Base-by-base conservation (phyloP, 2,329 filamentous ascomycete species). In the Elsinoe australis region DNA sequence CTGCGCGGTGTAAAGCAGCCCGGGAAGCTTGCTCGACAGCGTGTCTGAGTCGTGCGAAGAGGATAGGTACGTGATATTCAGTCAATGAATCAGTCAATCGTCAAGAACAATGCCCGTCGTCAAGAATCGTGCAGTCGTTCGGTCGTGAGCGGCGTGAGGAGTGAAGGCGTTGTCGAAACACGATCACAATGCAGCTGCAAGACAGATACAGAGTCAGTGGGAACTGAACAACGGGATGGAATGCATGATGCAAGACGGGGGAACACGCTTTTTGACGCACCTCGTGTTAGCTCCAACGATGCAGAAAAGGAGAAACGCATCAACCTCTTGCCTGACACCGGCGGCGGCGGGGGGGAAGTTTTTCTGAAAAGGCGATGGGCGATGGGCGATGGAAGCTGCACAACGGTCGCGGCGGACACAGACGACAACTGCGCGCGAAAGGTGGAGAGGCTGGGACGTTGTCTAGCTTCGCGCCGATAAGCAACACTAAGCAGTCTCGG, bases 391-490 rank as follows among this genome's bases (percentile, higher is more conserved):
- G 39, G 39, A 44, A 44, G 39, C 39, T 44, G 39, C 28, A 15
- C 39, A 44, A 44, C 39, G 39, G 39, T 44, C 39, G 39, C 28
- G 24, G 39, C 14, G 39, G 26, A 44, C 39, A 44, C 39, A 44
- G 39, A 44, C 39, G 39, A 44, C 26, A 29, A 12, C 6, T 6
- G 26, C 26, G 26, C 26, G 26, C 26, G 7, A 44, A 24, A 44
- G 39, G 39, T 44, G 39, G 39, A 44, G 39, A 44, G 39, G 39
- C 39, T 44, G 39, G 39, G 39, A 44, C 39, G 39, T 44, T 44
- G 39, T 28, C 45, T 48, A 38, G 45, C 45, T 48, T 36, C 32
- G 33, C 45, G 45, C 45, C 45, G 33, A 48, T 48, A 48, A 48
- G 45, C 45, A 36, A 36, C 31, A 29, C 45, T 48, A 48, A 36